Base-by-base conservation (phyloP, 192 early-diverging fungal genomes). In the Linnemannia schmuckeri region DNA sequence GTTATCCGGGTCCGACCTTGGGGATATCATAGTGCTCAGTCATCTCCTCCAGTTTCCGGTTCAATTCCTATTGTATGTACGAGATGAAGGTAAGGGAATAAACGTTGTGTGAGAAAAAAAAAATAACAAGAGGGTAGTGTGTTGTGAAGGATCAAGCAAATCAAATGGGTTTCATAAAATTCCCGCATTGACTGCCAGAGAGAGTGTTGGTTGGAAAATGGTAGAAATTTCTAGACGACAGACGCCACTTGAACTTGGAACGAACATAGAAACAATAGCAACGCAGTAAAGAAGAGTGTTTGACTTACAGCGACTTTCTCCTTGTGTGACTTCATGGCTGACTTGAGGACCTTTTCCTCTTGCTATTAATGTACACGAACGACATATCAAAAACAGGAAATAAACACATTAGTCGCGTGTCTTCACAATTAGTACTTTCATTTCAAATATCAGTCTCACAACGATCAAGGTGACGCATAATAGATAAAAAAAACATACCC, bases 1-100 rank as follows among this genome's bases (percentile, higher is more conserved):
- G 42, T 95, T 95, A 95, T 89, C 95, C 94, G 42, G 94, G 94
- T 81, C 95, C 94, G 74, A 96, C 95, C 77, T 95, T 95, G 47
- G 96, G 95, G 85, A 96, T 95, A 82, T 96, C 96, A 89, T 96
- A 93, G 89, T 96, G 96, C 82, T 96, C 96, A 72, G 90, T 92
- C 73, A 96, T 89, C 42, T 92, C 88, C 76, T 95, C 94, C 24
- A 96, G 89, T 76, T 96, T 94, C 40, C 90, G 89, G 82, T 96
- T 96, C 76, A 95, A 91, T 46, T 96, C 95, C 90, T 93, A 78
- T 18, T 8, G 17, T 52, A 22, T 22, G 49, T 22, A 33, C 37
- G 7, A 72, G 9, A 35, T 18, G 3, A 30, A 75, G 72, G 38
- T 10, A 75, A 6, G 7, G 27, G 12, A 66, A 54, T 30, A 6